A percentile compares a stretch with the other conserved stretches of the same genome.
Conservation (phyloP, 164 flowering plant genomes). For the Euptelea pleiosperma region DNA sequence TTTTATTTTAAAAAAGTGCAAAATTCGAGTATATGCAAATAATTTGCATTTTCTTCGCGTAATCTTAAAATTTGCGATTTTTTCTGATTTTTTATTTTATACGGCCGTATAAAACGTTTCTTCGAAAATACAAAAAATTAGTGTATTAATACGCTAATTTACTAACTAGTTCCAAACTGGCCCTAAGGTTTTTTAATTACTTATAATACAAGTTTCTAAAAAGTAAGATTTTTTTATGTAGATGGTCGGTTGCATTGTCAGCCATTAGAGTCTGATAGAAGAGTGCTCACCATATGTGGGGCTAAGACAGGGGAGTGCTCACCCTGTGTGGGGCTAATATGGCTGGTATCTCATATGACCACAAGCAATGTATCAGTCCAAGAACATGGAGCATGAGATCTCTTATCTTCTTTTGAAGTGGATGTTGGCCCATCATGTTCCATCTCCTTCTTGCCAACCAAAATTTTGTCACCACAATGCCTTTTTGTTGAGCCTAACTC, state of each 20-base stretch:
- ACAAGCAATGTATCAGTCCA: constrained; percentile 29
- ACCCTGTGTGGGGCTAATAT: constrained; percentile 28
- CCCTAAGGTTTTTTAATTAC: no score
- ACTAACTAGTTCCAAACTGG: no score
- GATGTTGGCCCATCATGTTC: constrained; percentile 28
- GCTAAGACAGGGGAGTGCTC: constrained; percentile 16
- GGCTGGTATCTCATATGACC: constrained; percentile 24
- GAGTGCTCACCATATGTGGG: constrained; percentile 22
- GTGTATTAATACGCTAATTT: no score
- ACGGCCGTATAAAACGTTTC: no score
- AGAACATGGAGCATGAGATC: constrained; percentile 24
- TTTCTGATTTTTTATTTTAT: no score
- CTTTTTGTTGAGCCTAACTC: constrained; percentile 6
- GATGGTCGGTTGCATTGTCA: constrained; percentile 13
- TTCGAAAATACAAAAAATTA: no score
- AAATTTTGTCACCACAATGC: constrained; percentile 19
- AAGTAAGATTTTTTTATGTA: no score
- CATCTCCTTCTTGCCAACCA: constrained; percentile 21
- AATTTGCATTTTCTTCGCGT: no score
- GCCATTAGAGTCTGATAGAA: constrained; percentile 25
- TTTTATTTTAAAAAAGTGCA: no score
- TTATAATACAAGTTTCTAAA: no score
- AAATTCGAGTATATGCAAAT: no score
- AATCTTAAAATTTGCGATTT: no score
- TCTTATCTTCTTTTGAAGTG: neutral